These are phyloP conservation scores for Forsythia viridissima DNA, from an alignment of 257 asterid species.

Conservation along the genomic window DNA sequence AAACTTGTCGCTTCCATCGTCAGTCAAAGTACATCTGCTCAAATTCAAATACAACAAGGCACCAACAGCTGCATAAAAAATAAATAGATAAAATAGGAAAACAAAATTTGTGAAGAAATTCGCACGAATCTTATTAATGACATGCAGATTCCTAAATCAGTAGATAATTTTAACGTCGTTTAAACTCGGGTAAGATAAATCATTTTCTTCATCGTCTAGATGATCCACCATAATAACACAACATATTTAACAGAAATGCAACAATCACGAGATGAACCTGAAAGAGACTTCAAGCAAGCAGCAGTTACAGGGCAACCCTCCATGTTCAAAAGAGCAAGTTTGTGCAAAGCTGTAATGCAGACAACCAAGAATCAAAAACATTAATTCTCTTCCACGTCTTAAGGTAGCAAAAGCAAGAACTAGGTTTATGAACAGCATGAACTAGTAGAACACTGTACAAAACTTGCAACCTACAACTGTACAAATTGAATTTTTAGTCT, in stretches of 20 bases:
- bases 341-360: constrained; percentile 57
- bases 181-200: neutral
- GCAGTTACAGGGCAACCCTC: constrained; percentile 91
- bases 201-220: constrained; percentile 4
- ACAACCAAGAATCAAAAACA: constrained; percentile 3
- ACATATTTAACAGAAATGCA: neutral
- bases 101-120: neutral
- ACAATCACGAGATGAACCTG: constrained; percentile 50
- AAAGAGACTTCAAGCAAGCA: constrained; percentile 80
- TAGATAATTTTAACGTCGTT: neutral
- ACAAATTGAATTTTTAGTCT: neutral
- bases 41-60: constrained; percentile 68
- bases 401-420: neutral
- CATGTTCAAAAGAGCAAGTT: constrained; percentile 76
- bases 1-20: constrained; percentile 72
- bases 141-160: neutral
- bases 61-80: constrained; percentile 60
- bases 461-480: neutral
- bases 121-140: neutral
- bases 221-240: neutral
- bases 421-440: neutral
- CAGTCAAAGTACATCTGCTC: constrained; percentile 80
- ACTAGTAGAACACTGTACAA: neutral
- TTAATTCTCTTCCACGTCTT: neutral
- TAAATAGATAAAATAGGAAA: neutral